Percentiles rank a stretch among this genome's conserved stretches.
Evolutionary conservation across 208 protist species (phyloP).

Genomic region (Crithidia brevicula): DNA sequence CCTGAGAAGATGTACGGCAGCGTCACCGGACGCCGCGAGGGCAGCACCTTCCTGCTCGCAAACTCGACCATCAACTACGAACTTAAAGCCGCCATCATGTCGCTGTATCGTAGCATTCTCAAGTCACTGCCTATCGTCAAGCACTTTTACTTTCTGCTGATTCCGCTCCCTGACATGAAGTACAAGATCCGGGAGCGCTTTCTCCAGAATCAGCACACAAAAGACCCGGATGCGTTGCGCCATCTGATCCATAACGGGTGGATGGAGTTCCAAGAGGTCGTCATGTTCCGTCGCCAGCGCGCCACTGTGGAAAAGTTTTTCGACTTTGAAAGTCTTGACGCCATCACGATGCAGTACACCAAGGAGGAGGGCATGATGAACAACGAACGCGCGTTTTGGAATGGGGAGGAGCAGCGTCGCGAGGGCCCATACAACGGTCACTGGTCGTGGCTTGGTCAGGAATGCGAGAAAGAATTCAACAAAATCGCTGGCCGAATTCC

Average conservation of each 20-base stretch:
- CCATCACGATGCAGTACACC: constrained; percentile 69
- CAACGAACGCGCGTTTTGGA: constrained; percentile 84
- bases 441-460: constrained; percentile 86
- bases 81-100: constrained; percentile 65
- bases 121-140: constrained; percentile 86
- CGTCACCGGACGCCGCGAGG: constrained; percentile 81
- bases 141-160: constrained; percentile 87
- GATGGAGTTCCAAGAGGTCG: constrained; percentile 88
- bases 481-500: constrained; percentile 84
- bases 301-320: constrained; percentile 87
- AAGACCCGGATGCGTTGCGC: constrained; percentile 87
- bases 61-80: constrained; percentile 81
- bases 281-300: constrained; percentile 77
- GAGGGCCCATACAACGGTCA: constrained; percentile 89
- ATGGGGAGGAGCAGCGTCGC: constrained; percentile 84
- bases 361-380: constrained; percentile 81
- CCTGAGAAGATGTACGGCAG: constrained; percentile 75
- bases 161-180: constrained; percentile 85
- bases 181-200: constrained; percentile 82
- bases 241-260: constrained; percentile 90
- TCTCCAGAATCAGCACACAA: constrained; percentile 86
- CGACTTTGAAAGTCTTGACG: constrained; percentile 74
- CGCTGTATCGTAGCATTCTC: constrained; percentile 84
- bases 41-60: constrained; percentile 64
- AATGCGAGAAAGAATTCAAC: constrained; percentile 84